Evolutionary conservation across 352 stramenopile genomes (phyloP), one percentile per base, ranked within the genome.

Genomic region (Phytophthora brassicae): DNA sequence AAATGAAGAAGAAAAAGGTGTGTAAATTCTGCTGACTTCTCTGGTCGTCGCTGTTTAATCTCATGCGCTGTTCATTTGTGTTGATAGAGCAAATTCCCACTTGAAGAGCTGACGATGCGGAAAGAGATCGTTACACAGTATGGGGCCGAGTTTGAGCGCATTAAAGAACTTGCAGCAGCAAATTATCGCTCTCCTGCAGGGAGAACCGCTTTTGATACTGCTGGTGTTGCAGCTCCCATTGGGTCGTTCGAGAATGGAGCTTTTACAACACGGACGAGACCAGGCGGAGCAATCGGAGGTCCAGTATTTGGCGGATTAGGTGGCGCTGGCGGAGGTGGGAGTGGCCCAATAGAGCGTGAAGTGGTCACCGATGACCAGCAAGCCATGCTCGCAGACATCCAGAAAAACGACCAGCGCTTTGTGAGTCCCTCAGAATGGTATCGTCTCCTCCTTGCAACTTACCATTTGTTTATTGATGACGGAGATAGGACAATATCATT

Each of bases 1-100:
- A 92, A 56, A 64, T 72, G 43, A 91, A 91, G 61, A 93, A 95
- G 77, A 93, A 89, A 52, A 93, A 91, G 72, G 85, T 89, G 16
- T 11, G 41, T n/a, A 36, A 7, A 33, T 35, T 19, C 43, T 53
- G 1, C 24, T 17, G 29, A 17, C 35, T 20, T 12, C 2, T 12
- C n/a, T 22, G 16, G 12, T 17, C n/a, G 24, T 23, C 20, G 22
- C 20, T 24, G 1, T n/a, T n/a, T 7, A 3, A n/a, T 31, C 31
- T 64, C 23, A 62, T 17, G 17, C 13, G 17, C 6, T 50, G 24
- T 14, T 62, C 23, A 22, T 23, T 39, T 46, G 5, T 54, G 33
- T 41, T 12, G 52, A 3, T 38, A 92, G 84, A 90, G 72, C 65
- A 95, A 95, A 59, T 88, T 93, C 53, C 66, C 73, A 20, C 78